These are phyloP conservation scores for Rosa multiflora DNA, from an alignment of 306 rosid genomes.

Conservation along the genomic window DNA sequence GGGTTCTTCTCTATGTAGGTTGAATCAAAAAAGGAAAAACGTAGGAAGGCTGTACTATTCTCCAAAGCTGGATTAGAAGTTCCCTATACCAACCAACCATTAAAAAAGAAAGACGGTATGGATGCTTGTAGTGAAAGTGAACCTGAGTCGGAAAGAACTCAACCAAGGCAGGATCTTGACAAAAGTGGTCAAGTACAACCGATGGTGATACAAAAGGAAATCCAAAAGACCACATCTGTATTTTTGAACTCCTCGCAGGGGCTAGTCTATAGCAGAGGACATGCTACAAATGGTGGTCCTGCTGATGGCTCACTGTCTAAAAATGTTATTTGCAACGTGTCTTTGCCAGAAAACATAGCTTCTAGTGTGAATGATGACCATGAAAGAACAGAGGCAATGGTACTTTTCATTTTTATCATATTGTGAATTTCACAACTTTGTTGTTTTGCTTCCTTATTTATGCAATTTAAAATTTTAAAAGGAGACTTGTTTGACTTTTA, in stretches of 20 bases:
- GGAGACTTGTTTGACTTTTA: neutral
- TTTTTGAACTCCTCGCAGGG: slow-evolving; percentile 38
- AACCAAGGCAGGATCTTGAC: slow-evolving; percentile 19
- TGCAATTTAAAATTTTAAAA: neutral
- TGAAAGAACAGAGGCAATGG: slow-evolving; percentile 35
- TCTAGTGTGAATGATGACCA: slow-evolving; percentile 24
- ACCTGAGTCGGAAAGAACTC: slow-evolving; percentile 37
- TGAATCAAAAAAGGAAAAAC: slow-evolving; percentile 65
- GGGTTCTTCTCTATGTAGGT: slow-evolving; percentile 34
- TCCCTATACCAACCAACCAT: slow-evolving; percentile 32
- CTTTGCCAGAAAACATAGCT: slow-evolving; percentile 25
- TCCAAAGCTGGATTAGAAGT: slow-evolving; percentile 57
- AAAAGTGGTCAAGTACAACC: slow-evolving; percentile 34
- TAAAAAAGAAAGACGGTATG: slow-evolving; percentile 22
- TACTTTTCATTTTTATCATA: slow-evolving; percentile 29
- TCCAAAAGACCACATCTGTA: slow-evolving; percentile 10
- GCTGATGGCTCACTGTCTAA: slow-evolving; percentile 21
- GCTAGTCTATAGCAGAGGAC: slow-evolving; percentile 24
- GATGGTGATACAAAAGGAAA: slow-evolving; percentile 26
- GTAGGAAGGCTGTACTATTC: slow-evolving; percentile 52
- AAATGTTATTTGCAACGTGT: slow-evolving; percentile 11
- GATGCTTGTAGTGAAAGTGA: slow-evolving; percentile 26
- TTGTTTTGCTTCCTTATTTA: neutral
- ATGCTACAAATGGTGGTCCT: slow-evolving; percentile 12
- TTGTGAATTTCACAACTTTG: neutral